Percentiles rank a stretch among this genome's conserved stretches.
phyloP scores from a whole-genome alignment of 164 flowering plant species.

The Nymphaea thermarum region DNA sequence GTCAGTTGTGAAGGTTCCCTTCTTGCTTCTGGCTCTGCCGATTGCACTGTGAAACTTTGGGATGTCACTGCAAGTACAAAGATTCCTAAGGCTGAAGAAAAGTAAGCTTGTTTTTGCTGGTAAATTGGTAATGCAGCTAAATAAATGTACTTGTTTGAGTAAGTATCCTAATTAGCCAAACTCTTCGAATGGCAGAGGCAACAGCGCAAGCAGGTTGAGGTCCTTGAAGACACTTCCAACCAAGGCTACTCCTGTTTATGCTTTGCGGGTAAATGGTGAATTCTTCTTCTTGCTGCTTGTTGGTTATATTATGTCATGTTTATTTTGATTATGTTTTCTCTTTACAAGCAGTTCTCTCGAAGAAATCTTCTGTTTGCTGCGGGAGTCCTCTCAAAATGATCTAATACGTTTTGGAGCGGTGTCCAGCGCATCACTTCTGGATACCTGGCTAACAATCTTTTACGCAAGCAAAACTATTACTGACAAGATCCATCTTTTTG shows the following conservation, averaged over 20 bases:
- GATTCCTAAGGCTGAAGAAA: slow-evolving; percentile 46
- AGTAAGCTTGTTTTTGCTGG: slow-evolving; percentile 29
- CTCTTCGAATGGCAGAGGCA: slow-evolving; percentile 36
- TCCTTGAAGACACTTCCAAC: slow-evolving; percentile 74
- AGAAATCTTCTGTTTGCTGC: slow-evolving; percentile 29
- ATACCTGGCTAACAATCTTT: no score
- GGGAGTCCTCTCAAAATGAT: slow-evolving; percentile 22
- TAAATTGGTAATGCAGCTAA: background rate
- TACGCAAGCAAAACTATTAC: no score
- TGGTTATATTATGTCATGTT: background rate
- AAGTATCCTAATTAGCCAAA: slow-evolving; percentile 1
- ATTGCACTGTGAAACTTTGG: slow-evolving; percentile 93
- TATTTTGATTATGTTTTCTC: background rate
- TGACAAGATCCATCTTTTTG: no score
- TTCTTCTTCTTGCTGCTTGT: background rate
- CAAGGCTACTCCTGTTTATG: slow-evolving; percentile 71
- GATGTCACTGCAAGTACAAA: slow-evolving; percentile 82
- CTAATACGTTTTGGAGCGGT: background rate
- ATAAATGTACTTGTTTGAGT: background rate
- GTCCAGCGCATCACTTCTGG: no score
- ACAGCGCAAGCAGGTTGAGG: slow-evolving; percentile 65
- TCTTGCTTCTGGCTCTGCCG: slow-evolving; percentile 98
- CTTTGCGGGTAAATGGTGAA: slow-evolving; percentile 40
- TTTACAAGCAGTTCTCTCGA: slow-evolving; percentile 23
- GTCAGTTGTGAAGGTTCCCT: slow-evolving; percentile 91